These are phyloP conservation scores for Nitzschia palea DNA, from an alignment of 108 stramenopile genomes.

Conservation along the genomic window DNA sequence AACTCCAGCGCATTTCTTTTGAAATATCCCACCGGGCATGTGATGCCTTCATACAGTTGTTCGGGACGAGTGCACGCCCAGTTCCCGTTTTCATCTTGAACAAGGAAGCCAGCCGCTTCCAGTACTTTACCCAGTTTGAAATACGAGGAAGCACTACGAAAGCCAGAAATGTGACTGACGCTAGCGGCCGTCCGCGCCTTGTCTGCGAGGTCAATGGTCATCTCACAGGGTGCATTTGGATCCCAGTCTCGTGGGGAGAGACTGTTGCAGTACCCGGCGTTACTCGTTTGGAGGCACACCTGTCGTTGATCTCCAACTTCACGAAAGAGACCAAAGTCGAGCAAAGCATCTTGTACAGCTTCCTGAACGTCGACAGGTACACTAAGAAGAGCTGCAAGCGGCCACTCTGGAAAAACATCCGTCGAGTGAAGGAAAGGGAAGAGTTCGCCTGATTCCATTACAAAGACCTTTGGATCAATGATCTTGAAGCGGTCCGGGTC, in stretches of 20 bases:
- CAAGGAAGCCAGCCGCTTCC: slow-evolving; percentile 27
- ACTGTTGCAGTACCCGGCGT: neutral
- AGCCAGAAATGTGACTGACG: slow-evolving; percentile 22
- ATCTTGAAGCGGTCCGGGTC: slow-evolving; percentile 19
- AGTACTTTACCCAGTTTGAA: slow-evolving; percentile 32
- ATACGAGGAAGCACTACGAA: slow-evolving; percentile 27
- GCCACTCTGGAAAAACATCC: slow-evolving; percentile 40
- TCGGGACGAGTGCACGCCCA: slow-evolving; percentile 24
- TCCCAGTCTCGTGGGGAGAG: neutral
- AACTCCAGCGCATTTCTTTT: neutral
- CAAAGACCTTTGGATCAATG: slow-evolving; percentile 22
- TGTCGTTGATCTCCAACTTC: neutral
- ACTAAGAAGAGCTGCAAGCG: slow-evolving; percentile 25
- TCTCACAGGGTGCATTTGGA: slow-evolving; percentile 10
- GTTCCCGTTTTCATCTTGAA: neutral
- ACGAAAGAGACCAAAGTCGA: slow-evolving; percentile 13
- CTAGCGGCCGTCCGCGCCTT: neutral
- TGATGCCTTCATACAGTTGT: slow-evolving; percentile 35
- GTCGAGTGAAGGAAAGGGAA: slow-evolving; percentile 41
- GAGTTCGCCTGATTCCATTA: slow-evolving; percentile 18
- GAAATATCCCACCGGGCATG: slow-evolving; percentile 25
- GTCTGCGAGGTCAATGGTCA: slow-evolving; percentile 6
- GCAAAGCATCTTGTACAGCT: slow-evolving; percentile 35
- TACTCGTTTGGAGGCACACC: neutral
- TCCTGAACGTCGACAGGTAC: slow-evolving; percentile 19